phyloP scores from a whole-genome alignment of 2,329 filamentous ascomycete genomes.

The Cytospora piceicola region DNA sequence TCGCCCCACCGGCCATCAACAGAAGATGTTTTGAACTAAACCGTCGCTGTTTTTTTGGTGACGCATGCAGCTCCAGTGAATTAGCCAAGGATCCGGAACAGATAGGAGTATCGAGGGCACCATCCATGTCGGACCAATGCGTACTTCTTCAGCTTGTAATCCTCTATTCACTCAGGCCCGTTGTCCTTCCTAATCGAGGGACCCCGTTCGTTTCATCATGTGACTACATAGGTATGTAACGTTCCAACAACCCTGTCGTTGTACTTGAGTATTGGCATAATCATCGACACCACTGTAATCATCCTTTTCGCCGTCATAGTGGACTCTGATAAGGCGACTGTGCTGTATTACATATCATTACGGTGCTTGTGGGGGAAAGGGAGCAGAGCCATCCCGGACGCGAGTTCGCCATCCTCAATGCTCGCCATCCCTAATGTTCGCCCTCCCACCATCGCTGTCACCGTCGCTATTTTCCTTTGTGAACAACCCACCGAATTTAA shows the following conservation, averaged over 20 bases:
- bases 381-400: neutral
- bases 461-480: neutral
- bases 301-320: neutral
- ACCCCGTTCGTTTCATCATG: neutral
- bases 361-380: too few species aligned
- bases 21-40: too few species aligned
- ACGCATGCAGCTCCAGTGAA: neutral
- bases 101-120: too few species aligned
- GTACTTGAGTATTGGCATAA: neutral
- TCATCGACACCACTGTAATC: neutral
- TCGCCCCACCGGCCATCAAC: too few species aligned
- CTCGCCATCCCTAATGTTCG: neutral
- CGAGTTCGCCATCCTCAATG: neutral
- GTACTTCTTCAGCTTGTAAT: neutral
- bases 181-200: neutral
- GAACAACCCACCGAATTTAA: neutral
- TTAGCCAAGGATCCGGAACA: neutral
- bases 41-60: neutral
- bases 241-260: neutral
- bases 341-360: too few species aligned
- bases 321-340: too few species aligned
- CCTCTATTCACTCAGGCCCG: neutral
- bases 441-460: neutral
- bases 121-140: neutral
- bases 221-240: neutral